A percentile compares a stretch with the other conserved stretches of the same genome.
Conservation (phyloP, 2,329 filamentous ascomycete species). For the Ophiostoma australiae region DNA sequence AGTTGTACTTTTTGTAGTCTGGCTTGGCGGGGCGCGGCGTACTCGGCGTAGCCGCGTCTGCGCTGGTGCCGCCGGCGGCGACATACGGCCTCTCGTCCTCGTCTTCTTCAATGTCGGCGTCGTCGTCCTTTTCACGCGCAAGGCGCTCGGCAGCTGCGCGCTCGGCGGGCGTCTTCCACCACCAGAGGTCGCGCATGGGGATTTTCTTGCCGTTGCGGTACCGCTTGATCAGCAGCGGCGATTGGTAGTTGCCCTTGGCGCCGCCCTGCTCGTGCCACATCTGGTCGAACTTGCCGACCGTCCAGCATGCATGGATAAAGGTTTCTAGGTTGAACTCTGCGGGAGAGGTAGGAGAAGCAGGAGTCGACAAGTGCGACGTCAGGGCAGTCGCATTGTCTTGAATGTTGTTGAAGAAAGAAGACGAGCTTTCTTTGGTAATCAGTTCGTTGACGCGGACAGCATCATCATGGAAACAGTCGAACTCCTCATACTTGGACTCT, state of each 20-base stretch:
- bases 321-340: neutral
- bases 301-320: constrained; percentile 30
- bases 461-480: neutral
- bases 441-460: neutral
- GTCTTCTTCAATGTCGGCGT: neutral
- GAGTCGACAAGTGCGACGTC: neutral
- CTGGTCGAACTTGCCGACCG: constrained; percentile 31
- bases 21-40: neutral
- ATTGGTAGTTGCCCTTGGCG: constrained; percentile 32
- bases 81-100: neutral
- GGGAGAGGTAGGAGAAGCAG: neutral
- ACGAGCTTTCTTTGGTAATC: neutral
- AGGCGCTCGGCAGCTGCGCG: neutral
- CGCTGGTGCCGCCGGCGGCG: neutral
- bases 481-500: no score
- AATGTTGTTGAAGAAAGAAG: neutral
- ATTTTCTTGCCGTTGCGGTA: neutral
- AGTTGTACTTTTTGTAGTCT: constrained; percentile 2
- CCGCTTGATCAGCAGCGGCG: constrained; percentile 26
- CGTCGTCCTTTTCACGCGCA: neutral
- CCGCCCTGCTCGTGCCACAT: constrained; percentile 29
- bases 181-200: neutral
- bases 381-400: neutral
- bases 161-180: constrained; percentile 1
- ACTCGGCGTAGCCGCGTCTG: neutral